These are phyloP conservation scores for Penicillium italicum DNA, from an alignment of 2,329 filamentous ascomycete species.

Conservation along the genomic window DNA sequence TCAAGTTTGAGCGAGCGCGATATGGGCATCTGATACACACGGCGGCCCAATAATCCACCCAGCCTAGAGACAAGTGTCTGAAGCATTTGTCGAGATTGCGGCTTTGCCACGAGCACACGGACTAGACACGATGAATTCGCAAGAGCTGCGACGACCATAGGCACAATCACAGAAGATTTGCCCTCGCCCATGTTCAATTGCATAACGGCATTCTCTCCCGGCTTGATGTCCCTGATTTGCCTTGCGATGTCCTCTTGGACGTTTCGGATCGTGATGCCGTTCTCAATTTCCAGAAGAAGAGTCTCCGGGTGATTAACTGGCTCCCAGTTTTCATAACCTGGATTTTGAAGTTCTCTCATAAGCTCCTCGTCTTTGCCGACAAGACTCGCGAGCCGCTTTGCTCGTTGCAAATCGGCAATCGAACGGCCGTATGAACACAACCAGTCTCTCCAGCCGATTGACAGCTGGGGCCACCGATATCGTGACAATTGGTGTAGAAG, in stretches of 20 bases:
- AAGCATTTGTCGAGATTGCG: slow-evolving; percentile 59
- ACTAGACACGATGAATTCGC: slow-evolving; percentile 52
- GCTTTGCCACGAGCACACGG: slow-evolving; percentile 58
- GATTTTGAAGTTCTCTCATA: slow-evolving; percentile 43
- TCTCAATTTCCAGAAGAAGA: slow-evolving; percentile 63
- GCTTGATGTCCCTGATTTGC: slow-evolving; percentile 50
- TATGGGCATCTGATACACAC: slow-evolving; percentile 47
- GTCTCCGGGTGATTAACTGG: slow-evolving; percentile 54
- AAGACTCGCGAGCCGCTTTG: slow-evolving; percentile 23
- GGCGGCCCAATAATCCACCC: slow-evolving; percentile 44
- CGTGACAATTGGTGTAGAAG: slow-evolving; percentile 25
- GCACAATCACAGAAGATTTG: slow-evolving; percentile 66
- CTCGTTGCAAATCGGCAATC: slow-evolving; percentile 30
- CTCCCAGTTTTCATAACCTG: slow-evolving; percentile 57
- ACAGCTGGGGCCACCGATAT: slow-evolving; percentile 3
- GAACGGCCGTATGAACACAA: slow-evolving; percentile 27
- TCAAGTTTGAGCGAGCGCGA: slow-evolving; percentile 46
- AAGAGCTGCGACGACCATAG: slow-evolving; percentile 55
- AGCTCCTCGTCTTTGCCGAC: slow-evolving; percentile 18
- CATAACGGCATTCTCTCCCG: slow-evolving; percentile 52
- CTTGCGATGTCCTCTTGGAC: slow-evolving; percentile 58
- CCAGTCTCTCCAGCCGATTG: slow-evolving; percentile 7
- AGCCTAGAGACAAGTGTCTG: slow-evolving; percentile 43
- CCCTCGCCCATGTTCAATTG: slow-evolving; percentile 71
- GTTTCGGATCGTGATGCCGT: slow-evolving; percentile 57